A percentile compares a stretch with the other conserved stretches of the same genome.
phyloP scores from a whole-genome alignment of 208 protist genomes.

The Blechomonas ayalai region DNA sequence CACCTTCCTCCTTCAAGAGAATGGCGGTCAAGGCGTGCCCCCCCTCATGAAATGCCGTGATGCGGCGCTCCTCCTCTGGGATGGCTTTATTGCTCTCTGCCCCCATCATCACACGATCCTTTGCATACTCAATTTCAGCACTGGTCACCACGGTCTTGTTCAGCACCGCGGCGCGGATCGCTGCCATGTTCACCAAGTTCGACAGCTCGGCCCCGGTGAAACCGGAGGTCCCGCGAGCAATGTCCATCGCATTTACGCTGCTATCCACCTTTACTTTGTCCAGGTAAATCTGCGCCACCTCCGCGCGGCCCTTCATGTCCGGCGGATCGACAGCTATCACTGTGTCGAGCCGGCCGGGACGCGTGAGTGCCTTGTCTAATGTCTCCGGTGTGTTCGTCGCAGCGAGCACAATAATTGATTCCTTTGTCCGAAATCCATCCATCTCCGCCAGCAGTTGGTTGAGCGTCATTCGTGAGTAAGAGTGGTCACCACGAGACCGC shows the following conservation, averaged over 20 bases:
- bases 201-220: slow-evolving; percentile 90
- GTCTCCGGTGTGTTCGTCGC: slow-evolving; percentile 97
- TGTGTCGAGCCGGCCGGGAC: slow-evolving; percentile 88
- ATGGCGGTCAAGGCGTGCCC: slow-evolving; percentile 82
- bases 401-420: slow-evolving; percentile 94
- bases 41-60: slow-evolving; percentile 88
- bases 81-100: slow-evolving; percentile 77
- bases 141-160: slow-evolving; percentile 65
- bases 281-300: slow-evolving; percentile 84
- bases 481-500: slow-evolving; percentile 55
- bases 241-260: slow-evolving; percentile 66
- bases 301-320: slow-evolving; percentile 86
- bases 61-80: slow-evolving; percentile 77
- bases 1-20: slow-evolving; percentile 60
- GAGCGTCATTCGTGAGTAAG: slow-evolving; percentile 90
- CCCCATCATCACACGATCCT: slow-evolving; percentile 90
- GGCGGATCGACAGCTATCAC: slow-evolving; percentile 85
- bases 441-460: slow-evolving; percentile 97
- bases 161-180: slow-evolving; percentile 78
- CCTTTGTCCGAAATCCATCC: slow-evolving; percentile 93
- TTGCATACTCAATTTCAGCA: slow-evolving; percentile 89
- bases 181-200: slow-evolving; percentile 92
- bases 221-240: slow-evolving; percentile 80
- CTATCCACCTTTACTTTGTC: slow-evolving; percentile 69
- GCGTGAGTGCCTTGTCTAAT: slow-evolving; percentile 91